These are phyloP conservation scores for Colletotrichum kahawae DNA, from an alignment of 2,329 filamentous ascomycete genomes.

Conservation along the genomic window DNA sequence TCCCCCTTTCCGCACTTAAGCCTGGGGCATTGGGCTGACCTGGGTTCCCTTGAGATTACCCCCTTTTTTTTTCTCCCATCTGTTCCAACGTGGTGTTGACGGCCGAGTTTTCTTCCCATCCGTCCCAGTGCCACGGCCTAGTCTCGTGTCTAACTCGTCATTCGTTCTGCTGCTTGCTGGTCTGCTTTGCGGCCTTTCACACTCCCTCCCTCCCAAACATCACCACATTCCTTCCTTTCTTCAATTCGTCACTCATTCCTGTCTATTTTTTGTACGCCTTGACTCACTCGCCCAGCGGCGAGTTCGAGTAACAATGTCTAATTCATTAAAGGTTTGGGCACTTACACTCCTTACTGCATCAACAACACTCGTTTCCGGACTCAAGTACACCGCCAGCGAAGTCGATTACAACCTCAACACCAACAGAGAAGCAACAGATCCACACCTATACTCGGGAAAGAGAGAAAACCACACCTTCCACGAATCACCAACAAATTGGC, in stretches of 20 bases:
- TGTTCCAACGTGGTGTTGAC: slow-evolving; percentile 14
- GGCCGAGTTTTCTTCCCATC: slow-evolving; percentile 22
- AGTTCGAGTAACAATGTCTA: slow-evolving; percentile 22
- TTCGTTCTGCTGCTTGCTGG: slow-evolving; percentile 23
- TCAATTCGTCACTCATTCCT: slow-evolving; percentile 21
- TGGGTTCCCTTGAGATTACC: slow-evolving; percentile 18
- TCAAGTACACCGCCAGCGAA: slow-evolving; percentile 30
- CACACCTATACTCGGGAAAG: slow-evolving; percentile 62
- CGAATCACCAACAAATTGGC: slow-evolving; percentile 65
- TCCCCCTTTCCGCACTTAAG: slow-evolving; percentile 20
- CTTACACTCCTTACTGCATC: slow-evolving; percentile 20
- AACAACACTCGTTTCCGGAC: slow-evolving; percentile 31
- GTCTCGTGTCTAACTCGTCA: slow-evolving; percentile 16
- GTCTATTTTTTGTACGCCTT: slow-evolving; percentile 11
- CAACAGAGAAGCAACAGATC: slow-evolving; percentile 59
- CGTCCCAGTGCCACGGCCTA: slow-evolving; percentile 12
- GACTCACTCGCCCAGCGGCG: slow-evolving; percentile 20
- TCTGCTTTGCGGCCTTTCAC: slow-evolving; percentile 21
- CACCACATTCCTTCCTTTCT: slow-evolving; percentile 18
- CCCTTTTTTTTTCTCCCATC: slow-evolving; percentile 11
- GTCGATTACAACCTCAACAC: slow-evolving; percentile 65
- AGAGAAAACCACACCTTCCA: slow-evolving; percentile 58
- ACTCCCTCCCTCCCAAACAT: slow-evolving; percentile 6
- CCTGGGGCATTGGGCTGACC: slow-evolving; percentile 22
- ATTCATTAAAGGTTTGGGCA: slow-evolving; percentile 21